phyloP scores from a whole-genome alignment of 257 asterid species.

The Marsdenia floribunda region DNA sequence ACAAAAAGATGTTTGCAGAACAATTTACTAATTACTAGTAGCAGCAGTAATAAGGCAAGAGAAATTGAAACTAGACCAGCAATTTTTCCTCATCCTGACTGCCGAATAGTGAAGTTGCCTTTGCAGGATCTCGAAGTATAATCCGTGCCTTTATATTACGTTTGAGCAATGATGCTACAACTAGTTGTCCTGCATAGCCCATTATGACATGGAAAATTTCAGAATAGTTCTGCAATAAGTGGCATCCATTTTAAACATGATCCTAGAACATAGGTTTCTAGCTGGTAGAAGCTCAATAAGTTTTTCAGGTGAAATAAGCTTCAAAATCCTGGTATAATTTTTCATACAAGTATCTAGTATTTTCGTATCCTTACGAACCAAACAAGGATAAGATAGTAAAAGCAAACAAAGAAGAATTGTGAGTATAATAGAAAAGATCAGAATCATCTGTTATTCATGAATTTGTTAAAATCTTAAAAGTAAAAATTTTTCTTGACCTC shows the following conservation, averaged over 20 bases:
- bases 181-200: constrained; percentile 63
- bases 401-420: too few species aligned
- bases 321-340: neutral
- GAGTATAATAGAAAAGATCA: too few species aligned
- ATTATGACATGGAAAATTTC: neutral
- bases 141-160: constrained; percentile 67
- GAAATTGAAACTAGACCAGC: constrained; percentile 45
- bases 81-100: constrained; percentile 62
- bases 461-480: too few species aligned
- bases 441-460: too few species aligned
- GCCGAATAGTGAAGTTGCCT: constrained; percentile 73
- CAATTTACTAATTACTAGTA: constrained; percentile 3
- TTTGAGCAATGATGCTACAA: constrained; percentile 76
- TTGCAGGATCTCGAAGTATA: constrained; percentile 67
- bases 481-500: too few species aligned
- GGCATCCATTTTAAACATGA: neutral
- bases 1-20: neutral
- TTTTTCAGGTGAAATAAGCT: neutral
- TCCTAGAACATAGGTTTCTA: neutral
- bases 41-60: neutral
- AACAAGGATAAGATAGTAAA: too few species aligned
- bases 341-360: neutral
- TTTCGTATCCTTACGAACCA: too few species aligned
- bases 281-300: neutral
- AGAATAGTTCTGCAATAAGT: neutral